Conservation (phyloP, 257 asterid species). For the Nicotiana knightiana region DNA sequence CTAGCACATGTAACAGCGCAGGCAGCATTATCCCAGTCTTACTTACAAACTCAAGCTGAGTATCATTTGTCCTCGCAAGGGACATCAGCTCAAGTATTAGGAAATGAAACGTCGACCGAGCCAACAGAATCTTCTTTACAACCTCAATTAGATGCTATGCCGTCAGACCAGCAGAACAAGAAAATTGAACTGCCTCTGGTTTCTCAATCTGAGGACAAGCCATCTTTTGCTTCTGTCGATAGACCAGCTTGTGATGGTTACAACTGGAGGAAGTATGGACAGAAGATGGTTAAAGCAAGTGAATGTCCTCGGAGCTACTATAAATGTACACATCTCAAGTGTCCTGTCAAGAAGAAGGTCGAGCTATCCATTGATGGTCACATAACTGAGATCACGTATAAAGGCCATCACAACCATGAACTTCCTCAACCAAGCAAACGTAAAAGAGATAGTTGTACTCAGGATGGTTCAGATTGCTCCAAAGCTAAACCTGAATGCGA, state of each 20-base stretch:
- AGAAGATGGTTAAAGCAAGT: constrained; percentile 80
- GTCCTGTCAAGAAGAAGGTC: constrained; percentile 93
- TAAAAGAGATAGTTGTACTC: constrained; percentile 37
- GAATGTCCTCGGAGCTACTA: constrained; percentile 96
- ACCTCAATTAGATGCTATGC: constrained; percentile 20
- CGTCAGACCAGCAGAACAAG: constrained; percentile 26
- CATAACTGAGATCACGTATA: constrained; percentile 72
- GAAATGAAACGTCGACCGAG: not conserved
- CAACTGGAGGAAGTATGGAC: constrained; percentile 99
- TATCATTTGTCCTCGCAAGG: constrained; percentile 28
- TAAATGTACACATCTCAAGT: constrained; percentile 59
- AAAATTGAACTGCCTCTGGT: constrained; percentile 40
- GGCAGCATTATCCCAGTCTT: constrained; percentile 74
- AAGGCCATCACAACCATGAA: constrained; percentile 84
- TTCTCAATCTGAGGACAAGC: constrained; percentile 45
- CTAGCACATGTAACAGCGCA: constrained; percentile 97
- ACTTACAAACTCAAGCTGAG: constrained; percentile 51
- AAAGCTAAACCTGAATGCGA: constrained; percentile 23
- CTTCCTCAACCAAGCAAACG: constrained; percentile 52
- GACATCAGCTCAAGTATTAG: constrained; percentile 10
- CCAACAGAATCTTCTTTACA: constrained; percentile 4
- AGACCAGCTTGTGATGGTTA: constrained; percentile 85
- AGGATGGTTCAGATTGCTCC: constrained; percentile 25
- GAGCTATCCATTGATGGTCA: constrained; percentile 70
- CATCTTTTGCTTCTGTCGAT: constrained; percentile 27